A percentile compares a stretch with the other conserved stretches of the same genome.
These are phyloP conservation scores for Cryptosporidium parvum DNA, from an alignment of 169 alveolate species.

Conservation along the genomic window DNA sequence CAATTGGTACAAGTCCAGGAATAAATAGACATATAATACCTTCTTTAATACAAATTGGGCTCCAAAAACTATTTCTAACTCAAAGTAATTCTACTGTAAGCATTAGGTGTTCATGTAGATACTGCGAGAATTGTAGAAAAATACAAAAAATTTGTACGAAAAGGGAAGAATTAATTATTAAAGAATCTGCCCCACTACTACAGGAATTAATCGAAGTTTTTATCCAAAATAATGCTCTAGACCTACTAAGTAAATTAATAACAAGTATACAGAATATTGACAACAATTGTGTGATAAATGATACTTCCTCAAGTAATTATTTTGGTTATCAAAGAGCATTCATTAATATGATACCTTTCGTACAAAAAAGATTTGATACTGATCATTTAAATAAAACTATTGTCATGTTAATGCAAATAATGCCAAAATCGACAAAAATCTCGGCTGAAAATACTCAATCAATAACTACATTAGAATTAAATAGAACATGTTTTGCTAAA, in stretches of 20 bases:
- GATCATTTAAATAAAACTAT: slow-evolving; percentile 23
- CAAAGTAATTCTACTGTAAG: slow-evolving; percentile 25
- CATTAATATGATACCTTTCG: slow-evolving; percentile 18
- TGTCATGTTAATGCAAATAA: slow-evolving; percentile 45
- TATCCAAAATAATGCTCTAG: slow-evolving; percentile 36
- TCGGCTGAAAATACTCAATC: neutral
- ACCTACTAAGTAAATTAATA: slow-evolving; percentile 19
- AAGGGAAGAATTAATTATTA: slow-evolving; percentile 52
- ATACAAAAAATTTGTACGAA: slow-evolving; percentile 62
- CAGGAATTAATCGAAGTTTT: slow-evolving; percentile 23
- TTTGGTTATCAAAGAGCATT: slow-evolving; percentile 29
- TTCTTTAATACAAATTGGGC: slow-evolving; percentile 54
- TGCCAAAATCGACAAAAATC: slow-evolving; percentile 43
- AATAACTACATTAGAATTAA: slow-evolving; percentile 1
- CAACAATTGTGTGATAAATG: slow-evolving; percentile 6
- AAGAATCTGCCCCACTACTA: slow-evolving; percentile 45
- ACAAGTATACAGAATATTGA: slow-evolving; percentile 25
- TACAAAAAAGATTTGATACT: slow-evolving; percentile 30
- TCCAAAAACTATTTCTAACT: slow-evolving; percentile 52
- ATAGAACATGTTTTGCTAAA: slow-evolving; percentile 16
- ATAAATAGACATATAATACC: slow-evolving; percentile 30
- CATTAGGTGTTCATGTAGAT: slow-evolving; percentile 55
- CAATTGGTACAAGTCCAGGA: slow-evolving; percentile 66
- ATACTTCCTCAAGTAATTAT: slow-evolving; percentile 4
- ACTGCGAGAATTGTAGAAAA: slow-evolving; percentile 65